Evolutionary conservation across 306 rosid species (phyloP), one percentile per base, ranked within the genome.

Genomic region (Lathyrus aphaca): DNA sequence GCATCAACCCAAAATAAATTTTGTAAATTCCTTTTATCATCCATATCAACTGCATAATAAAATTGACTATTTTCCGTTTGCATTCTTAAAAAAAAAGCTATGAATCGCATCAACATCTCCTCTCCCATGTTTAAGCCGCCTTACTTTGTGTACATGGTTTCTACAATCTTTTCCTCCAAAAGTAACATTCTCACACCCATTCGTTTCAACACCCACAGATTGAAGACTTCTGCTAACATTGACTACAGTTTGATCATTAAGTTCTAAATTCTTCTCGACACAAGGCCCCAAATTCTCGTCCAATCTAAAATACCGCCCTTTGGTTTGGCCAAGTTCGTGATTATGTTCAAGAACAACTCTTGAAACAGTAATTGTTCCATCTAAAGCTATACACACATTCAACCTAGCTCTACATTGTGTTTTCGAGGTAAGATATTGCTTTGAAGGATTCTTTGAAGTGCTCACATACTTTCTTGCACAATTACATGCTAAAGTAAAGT

Each of bases 1-100:
- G 40, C 63, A 56, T 56, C 63, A 27, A 40, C 63, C 63, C 63
- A 56, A 56, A 56, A 56, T 29, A 56, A 29, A 56, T 56, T 56
- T 14, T n/a, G 63, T 56, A 56, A 27, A 56, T 14, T 29, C 18
- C 63, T 14, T 29, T 23, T 56, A 5, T 56, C 63, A 56, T 56
- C 63, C 38, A 56, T 29, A 56, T 56, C 63, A 38, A 56, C 14
- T 6, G 63, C 63, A 14, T 30, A 56, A 56, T 56, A 56, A 56
- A 56, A 56, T 27, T 29, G 63, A 56, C 40, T 56, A 56, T 56
- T 56, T 56, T 27, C 19, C 63, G 27, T 56, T 56, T 56, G 63
- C 62, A 56, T 56, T 56, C 29, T 40, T 56, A 56, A 13, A 13
- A 56, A 56, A 56, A 29, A 56, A 56, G 39, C 39, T 56, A 6